phyloP scores from a whole-genome alignment of 768 basidiomycete genomes.

The Thelephora ganbajun region DNA sequence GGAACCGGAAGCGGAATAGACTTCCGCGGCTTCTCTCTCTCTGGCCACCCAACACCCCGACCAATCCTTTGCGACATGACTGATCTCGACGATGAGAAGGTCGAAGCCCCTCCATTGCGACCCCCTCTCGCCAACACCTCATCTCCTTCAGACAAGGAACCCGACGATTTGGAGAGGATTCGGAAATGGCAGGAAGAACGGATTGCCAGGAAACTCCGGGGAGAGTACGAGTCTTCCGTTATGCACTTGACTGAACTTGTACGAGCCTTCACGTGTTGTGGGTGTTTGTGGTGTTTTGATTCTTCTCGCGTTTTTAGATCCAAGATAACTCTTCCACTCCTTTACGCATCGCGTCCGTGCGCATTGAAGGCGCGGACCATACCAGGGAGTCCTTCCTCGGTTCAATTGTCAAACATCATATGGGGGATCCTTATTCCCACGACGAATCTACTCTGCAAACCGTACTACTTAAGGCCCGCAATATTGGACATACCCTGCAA shows the following conservation, averaged over 20 bases:
- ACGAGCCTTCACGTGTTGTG: not conserved
- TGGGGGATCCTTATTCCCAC: constrained; percentile 3
- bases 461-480: constrained; percentile 56
- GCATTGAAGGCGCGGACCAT: constrained; percentile 59
- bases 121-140: constrained; percentile 43
- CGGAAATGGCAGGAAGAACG: constrained; percentile 65
- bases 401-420: constrained; percentile 42
- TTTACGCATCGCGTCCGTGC: constrained; percentile 59
- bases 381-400: constrained; percentile 74
- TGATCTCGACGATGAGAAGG: constrained; percentile 12
- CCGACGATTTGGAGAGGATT: constrained; percentile 42
- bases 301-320: constrained; percentile 28
- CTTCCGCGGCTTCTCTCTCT: too few species aligned
- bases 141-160: constrained; percentile 42
- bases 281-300: not conserved
- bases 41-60: too few species aligned
- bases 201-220: constrained; percentile 48
- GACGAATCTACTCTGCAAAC: constrained; percentile 34
- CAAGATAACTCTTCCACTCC: constrained; percentile 52
- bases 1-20: not conserved
- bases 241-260: constrained; percentile 52
- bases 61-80: not conserved
- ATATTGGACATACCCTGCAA: constrained; percentile 49
- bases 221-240: constrained; percentile 66
- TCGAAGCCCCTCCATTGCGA: constrained; percentile 17